These are phyloP conservation scores for Ceratocystis albifundus DNA, from an alignment of 2,329 filamentous ascomycete genomes.

Conservation along the genomic window DNA sequence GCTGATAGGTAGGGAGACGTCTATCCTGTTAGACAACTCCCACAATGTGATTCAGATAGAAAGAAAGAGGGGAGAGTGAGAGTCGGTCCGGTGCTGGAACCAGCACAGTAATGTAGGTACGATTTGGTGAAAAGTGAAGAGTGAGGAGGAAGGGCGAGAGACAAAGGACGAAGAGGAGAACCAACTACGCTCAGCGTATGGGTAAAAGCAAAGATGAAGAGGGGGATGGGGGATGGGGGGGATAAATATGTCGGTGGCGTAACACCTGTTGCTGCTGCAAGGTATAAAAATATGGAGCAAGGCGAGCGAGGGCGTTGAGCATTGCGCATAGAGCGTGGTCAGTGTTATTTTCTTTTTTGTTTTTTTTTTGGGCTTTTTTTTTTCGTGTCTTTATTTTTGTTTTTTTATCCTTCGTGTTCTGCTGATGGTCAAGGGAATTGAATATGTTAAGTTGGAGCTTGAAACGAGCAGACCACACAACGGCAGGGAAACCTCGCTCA, in stretches of 20 bases:
- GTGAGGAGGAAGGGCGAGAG: background rate
- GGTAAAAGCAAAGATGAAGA: background rate
- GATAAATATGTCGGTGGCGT: slow-evolving; percentile 13
- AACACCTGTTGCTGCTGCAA: slow-evolving; percentile 7
- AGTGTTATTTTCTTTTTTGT: too few species aligned
- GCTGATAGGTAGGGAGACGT: background rate
- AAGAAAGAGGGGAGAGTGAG: background rate
- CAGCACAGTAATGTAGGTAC: background rate
- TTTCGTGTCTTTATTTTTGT: too few species aligned
- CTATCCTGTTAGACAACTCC: background rate
- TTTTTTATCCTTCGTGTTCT: background rate
- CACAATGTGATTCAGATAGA: background rate
- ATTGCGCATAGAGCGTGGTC: background rate
- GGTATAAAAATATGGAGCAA: slow-evolving; percentile 7
- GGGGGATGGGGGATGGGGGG: background rate
- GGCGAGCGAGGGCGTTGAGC: too few species aligned
- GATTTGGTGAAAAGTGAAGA: background rate
- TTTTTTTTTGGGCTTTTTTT: too few species aligned
- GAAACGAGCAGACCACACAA: background rate
- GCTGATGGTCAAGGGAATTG: background rate
- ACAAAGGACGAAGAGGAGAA: background rate
- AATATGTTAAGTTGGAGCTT: background rate
- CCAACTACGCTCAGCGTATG: background rate
- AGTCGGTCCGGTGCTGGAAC: background rate
- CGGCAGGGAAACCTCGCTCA: background rate